Conservation (phyloP, 176 grass and related monocot species). For the Avena sativa region DNA sequence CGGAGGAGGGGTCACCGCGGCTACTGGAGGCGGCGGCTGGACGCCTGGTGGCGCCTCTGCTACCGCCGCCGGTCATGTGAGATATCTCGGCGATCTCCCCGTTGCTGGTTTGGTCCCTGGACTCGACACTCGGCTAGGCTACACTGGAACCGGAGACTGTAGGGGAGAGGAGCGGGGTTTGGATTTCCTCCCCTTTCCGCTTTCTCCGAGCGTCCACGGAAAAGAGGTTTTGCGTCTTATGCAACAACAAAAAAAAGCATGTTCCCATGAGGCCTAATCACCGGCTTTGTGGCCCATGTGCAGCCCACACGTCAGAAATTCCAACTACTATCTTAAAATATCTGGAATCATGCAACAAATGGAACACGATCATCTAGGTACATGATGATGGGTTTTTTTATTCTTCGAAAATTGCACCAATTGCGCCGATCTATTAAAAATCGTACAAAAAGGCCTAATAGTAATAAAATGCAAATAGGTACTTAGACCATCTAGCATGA, state of each 20-base stretch:
- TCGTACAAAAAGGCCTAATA: too few relatives aligned
- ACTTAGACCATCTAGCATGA: too few relatives aligned
- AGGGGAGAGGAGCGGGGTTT: neutral
- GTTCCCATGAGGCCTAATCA: neutral
- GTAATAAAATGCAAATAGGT: too few relatives aligned
- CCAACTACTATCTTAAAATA: neutral
- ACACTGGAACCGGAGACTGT: neutral
- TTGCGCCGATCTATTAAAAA: too few relatives aligned
- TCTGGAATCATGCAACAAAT: too few relatives aligned
- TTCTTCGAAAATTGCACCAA: too few relatives aligned
- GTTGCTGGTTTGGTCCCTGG: conserved; percentile 1
- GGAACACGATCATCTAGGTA: too few relatives aligned
- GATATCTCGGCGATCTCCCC: conserved; percentile 38
- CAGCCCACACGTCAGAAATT: neutral
- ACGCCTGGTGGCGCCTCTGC: conserved; percentile 39
- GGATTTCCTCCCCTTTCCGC: neutral
- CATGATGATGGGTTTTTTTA: too few relatives aligned
- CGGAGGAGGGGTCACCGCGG: conserved; percentile 14
- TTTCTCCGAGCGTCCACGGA: neutral
- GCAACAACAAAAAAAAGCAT: neutral
- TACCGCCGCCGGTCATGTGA: conserved; percentile 50
- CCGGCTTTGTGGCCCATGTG: neutral
- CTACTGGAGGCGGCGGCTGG: conserved; percentile 45
- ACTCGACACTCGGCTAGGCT: conserved; percentile 9
- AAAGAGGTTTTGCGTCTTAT: accelerated